Percentiles rank a stretch among this genome's conserved stretches.
Conservation (phyloP, 2,329 filamentous ascomycete species). For the Sarocladium strictum region DNA sequence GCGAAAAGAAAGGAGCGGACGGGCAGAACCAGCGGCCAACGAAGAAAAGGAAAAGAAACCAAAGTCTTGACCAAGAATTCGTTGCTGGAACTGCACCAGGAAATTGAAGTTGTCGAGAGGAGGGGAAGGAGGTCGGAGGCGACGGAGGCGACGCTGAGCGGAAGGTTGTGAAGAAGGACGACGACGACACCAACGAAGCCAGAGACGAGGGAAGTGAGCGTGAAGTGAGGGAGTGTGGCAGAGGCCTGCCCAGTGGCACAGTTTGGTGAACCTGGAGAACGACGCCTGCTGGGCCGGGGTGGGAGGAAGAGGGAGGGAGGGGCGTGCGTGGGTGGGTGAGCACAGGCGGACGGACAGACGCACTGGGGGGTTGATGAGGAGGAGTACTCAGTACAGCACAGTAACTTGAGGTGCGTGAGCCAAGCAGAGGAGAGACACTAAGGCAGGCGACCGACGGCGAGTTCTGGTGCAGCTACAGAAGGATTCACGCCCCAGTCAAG, state of each 20-base stretch:
- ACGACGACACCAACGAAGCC: not conserved
- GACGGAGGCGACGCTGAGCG: slow-evolving; percentile 2
- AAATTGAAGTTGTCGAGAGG: slow-evolving; percentile 16
- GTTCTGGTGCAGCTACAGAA: too few species aligned
- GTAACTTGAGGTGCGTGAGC: too few species aligned
- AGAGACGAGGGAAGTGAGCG: not conserved
- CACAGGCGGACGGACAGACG: not conserved
- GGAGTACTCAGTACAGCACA: too few species aligned
- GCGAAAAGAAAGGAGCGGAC: slow-evolving; percentile 45
- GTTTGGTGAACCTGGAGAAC: slow-evolving; percentile 7
- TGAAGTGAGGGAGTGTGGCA: not conserved
- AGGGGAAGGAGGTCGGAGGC: slow-evolving; percentile 19
- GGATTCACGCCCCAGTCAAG: too few species aligned
- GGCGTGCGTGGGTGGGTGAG: not conserved
- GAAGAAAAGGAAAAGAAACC: slow-evolving; percentile 31
- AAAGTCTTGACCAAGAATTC: slow-evolving; percentile 28
- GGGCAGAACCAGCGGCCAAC: slow-evolving; percentile 53
- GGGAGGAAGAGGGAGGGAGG: not conserved
- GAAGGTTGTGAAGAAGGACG: not conserved
- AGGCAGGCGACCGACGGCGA: too few species aligned
- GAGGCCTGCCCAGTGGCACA: not conserved
- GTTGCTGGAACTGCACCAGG: slow-evolving; percentile 53
- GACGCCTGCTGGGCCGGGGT: not conserved
- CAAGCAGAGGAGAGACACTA: too few species aligned
- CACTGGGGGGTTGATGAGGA: not conserved